Conservation (phyloP, 331 rosid genomes). For the Ulmus americana region DNA sequence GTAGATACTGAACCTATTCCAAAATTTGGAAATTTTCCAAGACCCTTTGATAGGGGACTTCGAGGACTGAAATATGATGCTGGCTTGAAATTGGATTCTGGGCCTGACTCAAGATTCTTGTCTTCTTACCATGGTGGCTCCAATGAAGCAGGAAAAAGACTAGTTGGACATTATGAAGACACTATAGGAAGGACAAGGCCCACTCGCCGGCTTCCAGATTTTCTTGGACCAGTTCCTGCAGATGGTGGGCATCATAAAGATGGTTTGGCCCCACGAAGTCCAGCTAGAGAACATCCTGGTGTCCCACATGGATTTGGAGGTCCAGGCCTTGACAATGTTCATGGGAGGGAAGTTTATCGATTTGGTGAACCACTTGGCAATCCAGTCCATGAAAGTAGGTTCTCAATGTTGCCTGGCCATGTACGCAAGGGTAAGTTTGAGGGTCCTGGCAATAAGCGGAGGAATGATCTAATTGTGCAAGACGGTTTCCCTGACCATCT, state of each 20-base stretch:
- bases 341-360: constrained; percentile 56
- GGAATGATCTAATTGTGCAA: constrained; percentile 56
- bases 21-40: constrained; percentile 40
- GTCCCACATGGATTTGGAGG: constrained; percentile 55
- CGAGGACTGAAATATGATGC: constrained; percentile 33
- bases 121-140: constrained; percentile 32
- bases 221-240: constrained; percentile 51
- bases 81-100: constrained; percentile 29
- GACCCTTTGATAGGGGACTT: constrained; percentile 45
- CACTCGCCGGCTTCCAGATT: constrained; percentile 38
- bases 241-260: constrained; percentile 51
- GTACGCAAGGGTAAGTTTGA: constrained; percentile 71
- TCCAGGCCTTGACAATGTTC: constrained; percentile 61
- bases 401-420: constrained; percentile 53
- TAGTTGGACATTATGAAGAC: constrained; percentile 43
- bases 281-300: constrained; percentile 55
- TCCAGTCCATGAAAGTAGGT: constrained; percentile 58
- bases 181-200: constrained; percentile 42
- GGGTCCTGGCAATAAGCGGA: constrained; percentile 56
- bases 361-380: constrained; percentile 56
- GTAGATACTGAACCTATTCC: constrained; percentile 51
- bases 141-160: constrained; percentile 49
- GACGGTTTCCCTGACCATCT: constrained; percentile 49
- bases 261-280: constrained; percentile 60
- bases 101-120: constrained; percentile 34